These are phyloP conservation scores for Colletotrichum sp. DNA, from an alignment of 2,329 filamentous ascomycete species.

Conservation along the genomic window DNA sequence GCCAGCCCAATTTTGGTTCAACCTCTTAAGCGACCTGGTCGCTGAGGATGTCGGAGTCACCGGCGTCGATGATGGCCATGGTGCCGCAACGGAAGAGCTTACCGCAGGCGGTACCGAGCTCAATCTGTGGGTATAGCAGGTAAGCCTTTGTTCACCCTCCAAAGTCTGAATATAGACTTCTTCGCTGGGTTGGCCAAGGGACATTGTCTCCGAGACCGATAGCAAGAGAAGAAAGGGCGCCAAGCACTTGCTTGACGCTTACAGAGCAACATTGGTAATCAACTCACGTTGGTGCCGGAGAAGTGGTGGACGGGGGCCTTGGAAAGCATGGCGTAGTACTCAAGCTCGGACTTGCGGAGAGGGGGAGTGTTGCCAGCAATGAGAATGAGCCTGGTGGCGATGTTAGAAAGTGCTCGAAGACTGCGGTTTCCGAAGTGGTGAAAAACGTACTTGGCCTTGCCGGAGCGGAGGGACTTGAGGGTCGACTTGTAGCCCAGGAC, in stretches of 20 bases:
- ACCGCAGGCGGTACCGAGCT: constrained; percentile 97
- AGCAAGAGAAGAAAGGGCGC: constrained; percentile 32
- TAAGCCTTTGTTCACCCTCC: constrained; percentile 80
- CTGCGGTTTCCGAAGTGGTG: constrained; percentile 23
- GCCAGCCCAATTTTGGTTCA: constrained; percentile 7
- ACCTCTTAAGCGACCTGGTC: constrained; percentile 68
- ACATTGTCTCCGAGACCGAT: constrained; percentile 23
- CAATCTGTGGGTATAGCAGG: constrained; percentile 72
- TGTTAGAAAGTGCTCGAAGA: background rate
- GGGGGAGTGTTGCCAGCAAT: constrained; percentile 94
- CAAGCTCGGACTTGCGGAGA: constrained; percentile 96
- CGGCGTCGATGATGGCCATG: constrained; percentile 96
- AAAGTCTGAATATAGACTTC: constrained; percentile 81
- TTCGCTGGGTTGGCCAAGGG: constrained; percentile 79
- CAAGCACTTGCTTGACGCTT: constrained; percentile 2
- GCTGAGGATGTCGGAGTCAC: constrained; percentile 96
- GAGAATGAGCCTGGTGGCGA: constrained; percentile 84
- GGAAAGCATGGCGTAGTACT: constrained; percentile 92
- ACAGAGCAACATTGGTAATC: background rate
- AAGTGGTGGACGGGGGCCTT: constrained; percentile 99
- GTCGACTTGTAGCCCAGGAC: constrained; percentile 82
- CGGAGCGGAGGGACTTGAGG: constrained; percentile 87
- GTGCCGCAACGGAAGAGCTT: constrained; percentile 99
- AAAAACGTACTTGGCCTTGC: constrained; percentile 93
- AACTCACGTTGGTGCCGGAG: constrained; percentile 97